Percentiles rank a stretch among this genome's conserved stretches.
Conservation (phyloP, 2,329 filamentous ascomycete genomes). For the Penicillium polonicum region DNA sequence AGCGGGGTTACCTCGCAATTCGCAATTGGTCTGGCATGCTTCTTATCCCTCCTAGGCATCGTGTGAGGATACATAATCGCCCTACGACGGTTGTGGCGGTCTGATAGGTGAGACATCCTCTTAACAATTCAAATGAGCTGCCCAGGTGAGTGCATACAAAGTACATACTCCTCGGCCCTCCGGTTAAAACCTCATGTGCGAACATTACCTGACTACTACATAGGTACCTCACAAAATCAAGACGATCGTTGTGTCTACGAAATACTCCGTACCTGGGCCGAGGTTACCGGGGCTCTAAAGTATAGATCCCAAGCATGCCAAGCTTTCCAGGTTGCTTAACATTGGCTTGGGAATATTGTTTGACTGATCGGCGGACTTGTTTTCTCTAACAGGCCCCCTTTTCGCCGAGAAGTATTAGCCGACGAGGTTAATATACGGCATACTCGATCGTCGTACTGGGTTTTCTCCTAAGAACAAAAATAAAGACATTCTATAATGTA, state of each 20-base stretch:
- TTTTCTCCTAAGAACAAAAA: not conserved
- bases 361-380: not conserved
- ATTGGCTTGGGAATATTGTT: not conserved
- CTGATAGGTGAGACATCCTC: not conserved
- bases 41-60: constrained; percentile 5
- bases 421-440: too few species aligned
- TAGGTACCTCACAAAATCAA: too few species aligned
- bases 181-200: too few species aligned
- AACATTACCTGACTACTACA: not conserved
- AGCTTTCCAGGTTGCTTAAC: not conserved
- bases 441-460: not conserved
- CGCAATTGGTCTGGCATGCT: not conserved
- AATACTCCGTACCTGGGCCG: not conserved
- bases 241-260: not conserved
- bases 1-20: not conserved
- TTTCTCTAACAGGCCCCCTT: not conserved
- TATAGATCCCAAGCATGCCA: not conserved
- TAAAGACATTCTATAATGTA: not conserved
- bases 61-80: not conserved
- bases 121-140: not conserved
- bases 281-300: not conserved
- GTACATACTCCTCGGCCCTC: not conserved
- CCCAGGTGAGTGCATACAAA: too few species aligned
- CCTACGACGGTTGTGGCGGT: not conserved
- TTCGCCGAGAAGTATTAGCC: not conserved